Base-by-base conservation (phyloP, 129 eudicot genomes). In the Pittosporum tobira region DNA sequence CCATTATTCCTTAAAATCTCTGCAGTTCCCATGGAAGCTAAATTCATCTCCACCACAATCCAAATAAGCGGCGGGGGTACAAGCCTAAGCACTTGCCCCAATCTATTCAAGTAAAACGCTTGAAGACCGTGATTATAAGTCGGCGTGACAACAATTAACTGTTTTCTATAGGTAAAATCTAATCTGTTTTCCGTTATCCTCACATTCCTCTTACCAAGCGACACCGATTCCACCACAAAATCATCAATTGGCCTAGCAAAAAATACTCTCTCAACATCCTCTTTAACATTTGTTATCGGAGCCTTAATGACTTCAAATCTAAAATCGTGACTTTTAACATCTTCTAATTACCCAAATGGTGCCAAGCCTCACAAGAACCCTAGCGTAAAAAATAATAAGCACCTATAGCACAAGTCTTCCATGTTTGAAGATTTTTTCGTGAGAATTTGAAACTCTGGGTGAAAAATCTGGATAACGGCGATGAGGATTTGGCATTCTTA, bases 1-100 rank as follows among this genome's bases (percentile, higher is more conserved):
- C n/a, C 98, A 51, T 73, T 76, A 29, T 79, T 89, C 79, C 98
- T 83, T 64, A 91, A 75, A 23, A 86, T 67, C 48, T 83, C 85
- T 0, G 95, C 94, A 20, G 98, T 91, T 61, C 83, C 94, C 30
- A 66, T 34, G 5, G 98, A 83, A 4, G 82, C 94, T 6, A 23
- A 70, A 66, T 72, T 70, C 95, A 91, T 80, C 81, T 91, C 98
- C 49, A 91, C 94, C 51, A 91, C 98, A 67, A 91, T 83, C 98
- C 98, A 91, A 68, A 83, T 13, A 51, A 91, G 55, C 0, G 95
- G 98, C 0, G 95, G 87, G 58, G 75, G 81, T 18, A 91, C 95
- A 34, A 91, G 85, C 70, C 89, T 64, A 47, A 91, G 81, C 7
- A 80, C 67, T 51, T 91, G 94, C 15, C 85, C 94, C 19, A 91